Evolutionary conservation across 192 early-diverging fungal species (phyloP), one percentile per base, ranked within the genome.

Genomic region (Jimgerdemannia lactiflua): DNA sequence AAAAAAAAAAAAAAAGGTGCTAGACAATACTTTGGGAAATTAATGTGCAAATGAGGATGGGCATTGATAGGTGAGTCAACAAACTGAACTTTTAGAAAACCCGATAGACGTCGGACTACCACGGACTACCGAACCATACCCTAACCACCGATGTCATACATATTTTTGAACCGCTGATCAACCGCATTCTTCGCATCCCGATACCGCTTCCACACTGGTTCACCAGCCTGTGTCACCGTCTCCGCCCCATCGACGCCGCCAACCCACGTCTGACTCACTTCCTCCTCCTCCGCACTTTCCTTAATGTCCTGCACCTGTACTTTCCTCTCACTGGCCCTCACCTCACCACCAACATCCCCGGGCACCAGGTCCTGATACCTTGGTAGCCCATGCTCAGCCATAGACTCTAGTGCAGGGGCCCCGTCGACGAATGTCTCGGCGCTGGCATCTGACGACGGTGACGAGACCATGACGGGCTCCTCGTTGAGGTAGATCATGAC

Each of bases 401-500:
- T 59, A 59, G 49, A 59, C 49, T 59, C 49, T 14, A 2, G 49
- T 6, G 14, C 49, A 59, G 49, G 2, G 29, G 29, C 29, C 49
- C 49, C 49, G 14, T 14, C 49, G 8, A 59, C 49, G 2, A 59
- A 59, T 6, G 49, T 59, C 49, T 59, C 49, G 8, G 49, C 49
- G 49, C 49, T 59, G 8, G 8, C 49, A 10, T 59, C 49, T 14
- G 49, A 59, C 8, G 49, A 10, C 49, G 49, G 49, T 59, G 49
- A 14, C 49, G 49, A 59, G 14, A 14, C 8, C 0, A 14, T 10
- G 49, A 59, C 49, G 49, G 14, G 14, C 74, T 79, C 74, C 43
- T 74, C 77, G 64, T 82, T 78, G n/a, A 82, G 49, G 44, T 75
- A 82, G 4, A 66, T 74, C 75, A 79, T 82, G 17, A 82, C 69